phyloP scores from a whole-genome alignment of 2,329 filamentous ascomycete species.

The Helotiales sp. region DNA sequence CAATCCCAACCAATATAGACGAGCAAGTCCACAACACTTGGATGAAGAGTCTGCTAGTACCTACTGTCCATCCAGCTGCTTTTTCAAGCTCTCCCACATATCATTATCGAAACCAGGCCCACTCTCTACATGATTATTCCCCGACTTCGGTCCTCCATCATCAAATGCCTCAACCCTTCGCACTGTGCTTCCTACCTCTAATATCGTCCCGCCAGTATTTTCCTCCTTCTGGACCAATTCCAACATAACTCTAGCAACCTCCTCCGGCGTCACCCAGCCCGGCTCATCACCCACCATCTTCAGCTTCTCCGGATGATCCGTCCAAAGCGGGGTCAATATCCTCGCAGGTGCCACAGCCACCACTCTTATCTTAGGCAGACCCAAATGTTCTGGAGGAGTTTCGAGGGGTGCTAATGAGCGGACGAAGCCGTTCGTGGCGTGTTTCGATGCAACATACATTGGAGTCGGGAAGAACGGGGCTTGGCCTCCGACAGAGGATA shows the following conservation, averaged over 20 bases:
- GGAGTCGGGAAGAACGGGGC: slow-evolving; percentile 39
- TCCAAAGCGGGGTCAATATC: slow-evolving; percentile 45
- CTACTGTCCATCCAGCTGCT: slow-evolving; percentile 4
- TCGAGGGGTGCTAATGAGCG: slow-evolving; percentile 42
- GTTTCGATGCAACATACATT: slow-evolving; percentile 49
- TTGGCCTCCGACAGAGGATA: slow-evolving; percentile 49
- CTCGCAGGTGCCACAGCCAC: slow-evolving; percentile 45
- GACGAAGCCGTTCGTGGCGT: slow-evolving; percentile 48
- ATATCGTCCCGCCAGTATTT: slow-evolving; percentile 41
- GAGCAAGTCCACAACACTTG: too few relatives aligned
- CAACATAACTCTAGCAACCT: slow-evolving; percentile 47
- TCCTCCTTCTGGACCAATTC: slow-evolving; percentile 37
- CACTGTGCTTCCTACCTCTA: slow-evolving; percentile 41
- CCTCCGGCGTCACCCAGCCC: slow-evolving; percentile 42
- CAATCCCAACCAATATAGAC: too few relatives aligned
- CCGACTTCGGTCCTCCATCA: slow-evolving; percentile 39
- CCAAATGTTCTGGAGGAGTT: slow-evolving; percentile 26
- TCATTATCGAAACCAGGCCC: slow-evolving; percentile 7
- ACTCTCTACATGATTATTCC: slow-evolving; percentile 11
- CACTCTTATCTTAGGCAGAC: slow-evolving; percentile 39
- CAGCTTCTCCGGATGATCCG: slow-evolving; percentile 45
- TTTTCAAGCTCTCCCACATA: slow-evolving; percentile 12
- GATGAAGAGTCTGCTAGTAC: too few relatives aligned
- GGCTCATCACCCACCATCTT: slow-evolving; percentile 34
- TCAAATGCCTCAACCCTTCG: slow-evolving; percentile 38